Evolutionary conservation across 164 flowering plant species (phyloP).

Genomic region (Vitis cinerea): DNA sequence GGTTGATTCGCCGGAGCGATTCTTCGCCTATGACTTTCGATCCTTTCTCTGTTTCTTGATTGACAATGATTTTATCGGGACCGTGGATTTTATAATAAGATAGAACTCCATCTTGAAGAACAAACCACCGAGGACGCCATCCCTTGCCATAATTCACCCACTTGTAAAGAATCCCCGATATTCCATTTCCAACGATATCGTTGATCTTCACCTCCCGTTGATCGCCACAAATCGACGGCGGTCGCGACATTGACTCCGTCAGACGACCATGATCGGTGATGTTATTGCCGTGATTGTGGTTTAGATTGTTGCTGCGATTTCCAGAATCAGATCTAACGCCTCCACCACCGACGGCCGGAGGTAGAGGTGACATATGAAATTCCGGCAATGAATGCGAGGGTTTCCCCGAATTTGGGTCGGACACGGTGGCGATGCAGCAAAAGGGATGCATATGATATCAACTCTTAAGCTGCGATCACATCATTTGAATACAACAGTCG

Average conservation of each 20-base stretch:
- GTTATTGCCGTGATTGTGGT: neutral
- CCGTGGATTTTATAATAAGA: slow-evolving; percentile 80
- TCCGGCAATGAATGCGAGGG: slow-evolving; percentile 5
- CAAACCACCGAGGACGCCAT: slow-evolving; percentile 94
- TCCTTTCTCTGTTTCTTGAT: slow-evolving; percentile 69
- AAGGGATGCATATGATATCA: slow-evolving; percentile 33
- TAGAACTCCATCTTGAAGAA: slow-evolving; percentile 56
- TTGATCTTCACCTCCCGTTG: slow-evolving; percentile 56
- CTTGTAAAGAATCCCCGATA: slow-evolving; percentile 72
- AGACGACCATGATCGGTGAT: slow-evolving; percentile 11
- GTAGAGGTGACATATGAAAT: slow-evolving; percentile 7
- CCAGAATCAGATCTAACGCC: slow-evolving; percentile 25
- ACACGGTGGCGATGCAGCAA: slow-evolving; percentile 39
- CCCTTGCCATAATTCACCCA: slow-evolving; percentile 99
- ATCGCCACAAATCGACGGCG: slow-evolving; percentile 9
- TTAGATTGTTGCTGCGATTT: slow-evolving; percentile 4
- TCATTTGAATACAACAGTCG: neutral
- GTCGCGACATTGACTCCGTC: slow-evolving; percentile 11
- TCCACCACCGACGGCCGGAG: slow-evolving; percentile 1
- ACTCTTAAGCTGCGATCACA: neutral
- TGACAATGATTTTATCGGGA: slow-evolving; percentile 72
- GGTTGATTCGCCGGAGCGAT: slow-evolving; percentile 41
- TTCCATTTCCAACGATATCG: slow-evolving; percentile 73
- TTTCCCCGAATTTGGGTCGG: slow-evolving; percentile 25
- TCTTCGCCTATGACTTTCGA: slow-evolving; percentile 86